Conservation (phyloP, 768 basidiomycete genomes). For the Boletus tomentosulus region DNA sequence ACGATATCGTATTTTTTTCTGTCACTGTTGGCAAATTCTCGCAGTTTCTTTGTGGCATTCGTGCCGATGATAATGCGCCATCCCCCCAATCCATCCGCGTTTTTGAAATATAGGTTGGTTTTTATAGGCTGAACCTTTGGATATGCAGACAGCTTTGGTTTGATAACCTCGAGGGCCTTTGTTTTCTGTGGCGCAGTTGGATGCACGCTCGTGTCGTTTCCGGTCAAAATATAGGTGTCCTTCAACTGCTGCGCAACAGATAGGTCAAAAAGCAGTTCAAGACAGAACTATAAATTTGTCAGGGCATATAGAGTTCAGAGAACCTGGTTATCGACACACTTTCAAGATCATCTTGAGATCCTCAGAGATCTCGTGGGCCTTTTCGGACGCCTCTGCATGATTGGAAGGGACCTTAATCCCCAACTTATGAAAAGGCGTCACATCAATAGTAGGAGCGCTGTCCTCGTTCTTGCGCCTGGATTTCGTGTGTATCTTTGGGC, state of each 20-base stretch:
- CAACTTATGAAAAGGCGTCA: constrained; percentile 30
- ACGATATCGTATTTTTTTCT: constrained; percentile 49
- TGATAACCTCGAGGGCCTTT: background rate
- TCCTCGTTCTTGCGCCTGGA: constrained; percentile 17
- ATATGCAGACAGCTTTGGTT: constrained; percentile 29
- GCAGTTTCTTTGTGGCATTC: no score
- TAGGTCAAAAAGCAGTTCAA: no score
- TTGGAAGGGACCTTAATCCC: constrained; percentile 25
- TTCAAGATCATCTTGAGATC: constrained; percentile 28
- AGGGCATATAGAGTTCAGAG: background rate
- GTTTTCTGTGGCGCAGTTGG: background rate
- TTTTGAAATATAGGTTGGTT: constrained; percentile 58
- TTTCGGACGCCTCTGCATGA: constrained; percentile 13
- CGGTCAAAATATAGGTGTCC: constrained; percentile 5
- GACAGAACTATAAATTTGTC: no score
- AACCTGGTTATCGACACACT: constrained; percentile 15
- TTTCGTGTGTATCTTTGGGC: constrained; percentile 29
- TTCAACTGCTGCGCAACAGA: constrained; percentile 7
- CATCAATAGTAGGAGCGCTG: constrained; percentile 18
- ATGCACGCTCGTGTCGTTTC: background rate
- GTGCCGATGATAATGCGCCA: constrained; percentile 47
- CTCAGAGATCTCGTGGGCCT: constrained; percentile 14
- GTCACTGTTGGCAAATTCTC: constrained; percentile 38
- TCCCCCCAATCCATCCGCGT: constrained; percentile 55
- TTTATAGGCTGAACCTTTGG: constrained; percentile 57